Evolutionary conservation across 768 basidiomycete genomes (phyloP), one percentile per base, ranked within the genome.

Genomic region (Mycena maculata): DNA sequence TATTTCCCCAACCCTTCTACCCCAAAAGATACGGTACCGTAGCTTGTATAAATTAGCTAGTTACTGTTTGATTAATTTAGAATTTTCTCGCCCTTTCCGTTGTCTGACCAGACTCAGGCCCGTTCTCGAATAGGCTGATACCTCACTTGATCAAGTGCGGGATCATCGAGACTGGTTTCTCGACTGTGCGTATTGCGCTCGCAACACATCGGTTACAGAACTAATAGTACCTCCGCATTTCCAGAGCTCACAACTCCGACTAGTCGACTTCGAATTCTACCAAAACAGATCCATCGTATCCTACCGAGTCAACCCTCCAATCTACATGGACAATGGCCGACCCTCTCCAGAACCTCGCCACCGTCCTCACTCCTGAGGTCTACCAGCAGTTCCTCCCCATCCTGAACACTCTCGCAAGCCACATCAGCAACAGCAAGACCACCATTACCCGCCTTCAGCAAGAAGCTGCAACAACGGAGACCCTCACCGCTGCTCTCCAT

Each of bases 301-400:
- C 18, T n/a, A 39, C 55, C 55, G 55, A 57, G 55, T 57, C 55
- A n/a, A 39, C 41, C 18, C 28, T 28, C 20, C 16, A 25, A 42
- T 20, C 11, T 11, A 4, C 18, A 16, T 45, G 44, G 3, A 12
- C 41, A 18, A 59, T 59, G 57, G 33, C 57, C 9, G 42, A 57
- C n/a, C 44, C 31, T 15, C 57, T 59, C 20, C 20, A 36, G 10
- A 38, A 36, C 31, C 31, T 59, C 45, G 57, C 31, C 7, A 3
- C 57, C 22, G 57, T 59, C 44, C 57, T 59, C 16, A 18, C n/a
- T 5, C 57, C 57, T 13, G 58, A 47, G 45, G 58, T 59, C 23
- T 59, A 23, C 58, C 58, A 59, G 36, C 45, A 48, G 11, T 48
- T 59, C 10, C 45, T 5, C 12, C 58, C 58, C 1, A 59, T 59